Evolutionary conservation across 1,284 basidiomycete genomes (phyloP).

Genomic region (Termitomyces sp.): DNA sequence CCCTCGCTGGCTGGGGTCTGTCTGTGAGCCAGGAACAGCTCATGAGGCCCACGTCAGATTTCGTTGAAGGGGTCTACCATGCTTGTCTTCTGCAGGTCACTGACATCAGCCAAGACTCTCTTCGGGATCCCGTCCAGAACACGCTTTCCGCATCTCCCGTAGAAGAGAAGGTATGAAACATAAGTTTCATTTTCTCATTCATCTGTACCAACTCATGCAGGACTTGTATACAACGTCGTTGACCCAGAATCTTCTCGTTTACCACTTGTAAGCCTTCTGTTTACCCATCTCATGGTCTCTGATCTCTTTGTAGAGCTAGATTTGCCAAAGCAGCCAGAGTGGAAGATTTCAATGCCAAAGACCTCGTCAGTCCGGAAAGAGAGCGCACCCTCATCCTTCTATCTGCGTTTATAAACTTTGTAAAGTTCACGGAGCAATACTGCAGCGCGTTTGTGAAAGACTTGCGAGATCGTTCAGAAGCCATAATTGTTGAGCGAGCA

Average conservation of each 20-base stretch:
- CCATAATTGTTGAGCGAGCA: slow-evolving; percentile 52
- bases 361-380: slow-evolving; percentile 68
- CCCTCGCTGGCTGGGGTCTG: slow-evolving; percentile 63
- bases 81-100: slow-evolving; percentile 71
- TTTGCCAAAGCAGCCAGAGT: slow-evolving; percentile 73
- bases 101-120: slow-evolving; percentile 51
- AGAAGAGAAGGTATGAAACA: slow-evolving; percentile 46
- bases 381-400: slow-evolving; percentile 69
- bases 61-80: slow-evolving; percentile 63
- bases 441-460: slow-evolving; percentile 56
- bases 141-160: slow-evolving; percentile 49
- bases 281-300: neutral
- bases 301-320: slow-evolving; percentile 43
- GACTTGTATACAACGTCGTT: slow-evolving; percentile 60
- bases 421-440: slow-evolving; percentile 78
- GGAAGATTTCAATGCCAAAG: slow-evolving; percentile 71
- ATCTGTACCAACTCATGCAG: slow-evolving; percentile 29
- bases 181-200: neutral
- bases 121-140: slow-evolving; percentile 57
- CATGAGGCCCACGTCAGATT: slow-evolving; percentile 60
- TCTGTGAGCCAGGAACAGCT: slow-evolving; percentile 67
- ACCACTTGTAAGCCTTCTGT: slow-evolving; percentile 51
- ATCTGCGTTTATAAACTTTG: slow-evolving; percentile 88
- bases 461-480: slow-evolving; percentile 56
- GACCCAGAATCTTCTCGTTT: slow-evolving; percentile 56